Evolutionary conservation across 2,329 filamentous ascomycete genomes (phyloP), one percentile per base, ranked within the genome.

Genomic region (Pseudogymnoascus sp.): DNA sequence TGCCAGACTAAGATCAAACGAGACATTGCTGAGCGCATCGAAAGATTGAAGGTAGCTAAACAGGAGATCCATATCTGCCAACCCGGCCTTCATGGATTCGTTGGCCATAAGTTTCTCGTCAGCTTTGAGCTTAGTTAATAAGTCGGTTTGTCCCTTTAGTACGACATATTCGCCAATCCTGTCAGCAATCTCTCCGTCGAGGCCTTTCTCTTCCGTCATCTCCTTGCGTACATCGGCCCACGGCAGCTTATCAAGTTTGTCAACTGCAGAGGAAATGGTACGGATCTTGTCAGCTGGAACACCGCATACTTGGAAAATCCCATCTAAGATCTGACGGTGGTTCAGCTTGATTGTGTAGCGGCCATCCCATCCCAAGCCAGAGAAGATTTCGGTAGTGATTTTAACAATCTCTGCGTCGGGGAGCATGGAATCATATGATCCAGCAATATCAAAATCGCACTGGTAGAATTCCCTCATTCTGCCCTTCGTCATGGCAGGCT

Each of bases 401-500:
- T 88, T 83, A 68, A 97, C 77, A 62, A 96, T 88, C 76, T 97
- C 92, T 37, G 91, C 89, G 71, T 97, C 93, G 61, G 92, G 90
- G 25, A 96, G 82, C 91, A 97, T 96, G 60, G 90, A 76, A 72
- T 96, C 93, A 77, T 91, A 95, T 41, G 78, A 79, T 64, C 92
- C 91, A 11, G 92, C 92, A 75, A 97, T 93, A 72, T 97, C 92
- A 71, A 97, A 95, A 76, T 97, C 93, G 77, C 92, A 97, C 75
- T 97, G 92, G 78, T 95, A 96, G 75, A 96, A 96, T 76, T 97
- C 93, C 70, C 93, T 84, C 88, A 96, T 94, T 60, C 92, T 85
- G 59, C 92, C 93, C 73, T 95, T 94, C 64, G 88, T 90, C 77
- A 97, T 90, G 64, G 91, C 89, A 22, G 89, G 89, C 73, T 91